phyloP scores from a whole-genome alignment of 2,329 filamentous ascomycete species.

The Aspergillus fischeri region DNA sequence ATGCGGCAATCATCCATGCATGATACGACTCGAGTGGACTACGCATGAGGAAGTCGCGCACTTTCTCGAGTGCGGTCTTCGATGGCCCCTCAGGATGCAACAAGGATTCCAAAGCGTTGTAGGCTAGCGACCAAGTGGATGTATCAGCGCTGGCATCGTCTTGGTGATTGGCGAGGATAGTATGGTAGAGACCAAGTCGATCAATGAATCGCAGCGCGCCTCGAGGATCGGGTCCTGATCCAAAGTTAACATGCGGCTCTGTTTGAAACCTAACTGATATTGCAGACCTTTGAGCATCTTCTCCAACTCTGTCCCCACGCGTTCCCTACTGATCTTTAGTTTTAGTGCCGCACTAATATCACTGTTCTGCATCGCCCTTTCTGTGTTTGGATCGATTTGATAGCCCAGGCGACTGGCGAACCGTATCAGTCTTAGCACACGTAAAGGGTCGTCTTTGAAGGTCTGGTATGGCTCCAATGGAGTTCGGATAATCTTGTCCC shows the following conservation, averaged over 20 bases:
- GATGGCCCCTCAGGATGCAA: constrained; percentile 33
- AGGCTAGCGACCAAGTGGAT: constrained; percentile 59
- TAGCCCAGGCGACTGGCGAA: constrained; percentile 86
- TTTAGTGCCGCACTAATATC: constrained; percentile 75
- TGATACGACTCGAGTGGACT: constrained; percentile 64
- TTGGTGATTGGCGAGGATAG: constrained; percentile 40
- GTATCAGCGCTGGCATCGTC: constrained; percentile 55
- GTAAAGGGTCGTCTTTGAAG: constrained; percentile 87
- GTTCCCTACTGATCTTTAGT: constrained; percentile 85
- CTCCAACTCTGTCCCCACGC: constrained; percentile 80
- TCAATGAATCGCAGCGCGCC: constrained; percentile 38
- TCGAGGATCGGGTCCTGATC: constrained; percentile 35
- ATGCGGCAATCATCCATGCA: constrained; percentile 70
- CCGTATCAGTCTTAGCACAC: constrained; percentile 79
- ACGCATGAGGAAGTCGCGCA: constrained; percentile 53
- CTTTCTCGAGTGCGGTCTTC: constrained; percentile 30
- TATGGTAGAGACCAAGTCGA: constrained; percentile 34
- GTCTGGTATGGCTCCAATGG: constrained; percentile 85
- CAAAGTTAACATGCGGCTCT: not conserved
- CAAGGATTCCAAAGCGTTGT: constrained; percentile 59
- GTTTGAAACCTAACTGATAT: not conserved
- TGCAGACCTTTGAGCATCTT: constrained; percentile 76
- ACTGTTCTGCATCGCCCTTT: constrained; percentile 70
- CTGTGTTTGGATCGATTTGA: constrained; percentile 65
- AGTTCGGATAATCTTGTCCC: constrained; percentile 69